Percentiles rank a stretch among this genome's conserved stretches.
Conservation (phyloP, 352 stramenopile species). For the Lagenidium sp. region DNA sequence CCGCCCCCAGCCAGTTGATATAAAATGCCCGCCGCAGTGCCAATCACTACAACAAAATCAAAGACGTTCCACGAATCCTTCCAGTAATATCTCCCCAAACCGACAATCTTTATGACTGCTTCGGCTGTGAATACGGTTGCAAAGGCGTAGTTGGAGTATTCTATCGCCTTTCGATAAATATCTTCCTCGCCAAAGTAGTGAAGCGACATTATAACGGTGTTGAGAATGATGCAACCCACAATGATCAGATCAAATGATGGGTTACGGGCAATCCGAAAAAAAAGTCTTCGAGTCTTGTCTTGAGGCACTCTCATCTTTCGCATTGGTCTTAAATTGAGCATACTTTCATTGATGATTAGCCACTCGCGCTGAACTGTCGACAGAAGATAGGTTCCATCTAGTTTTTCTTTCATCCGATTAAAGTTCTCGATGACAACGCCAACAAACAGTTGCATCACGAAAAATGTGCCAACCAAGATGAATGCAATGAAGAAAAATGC, state of each 20-base stretch:
- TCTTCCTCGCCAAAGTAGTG: conserved; percentile 76
- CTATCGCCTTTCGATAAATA: conserved; percentile 39
- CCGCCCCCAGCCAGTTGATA: conserved; percentile 24
- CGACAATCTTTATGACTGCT: conserved; percentile 68
- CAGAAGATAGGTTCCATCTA: conserved; percentile 55
- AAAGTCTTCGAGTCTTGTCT: conserved; percentile 21
- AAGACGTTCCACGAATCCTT: conserved; percentile 78
- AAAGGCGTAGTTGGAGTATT: conserved; percentile 75
- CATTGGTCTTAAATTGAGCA: conserved; percentile 27
- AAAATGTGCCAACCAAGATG: conserved; percentile 84
- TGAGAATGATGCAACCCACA: conserved; percentile 80
- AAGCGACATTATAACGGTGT: conserved; percentile 79
- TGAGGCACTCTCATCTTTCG: conserved; percentile 37
- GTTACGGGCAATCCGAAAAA: conserved; percentile 27
- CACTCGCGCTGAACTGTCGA: conserved; percentile 68
- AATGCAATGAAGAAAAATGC: conserved; percentile 85
- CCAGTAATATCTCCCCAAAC: conserved; percentile 68
- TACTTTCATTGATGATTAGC: conserved; percentile 49
- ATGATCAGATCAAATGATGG: conserved; percentile 64
- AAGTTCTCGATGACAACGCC: conserved; percentile 91
- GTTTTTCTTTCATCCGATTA: conserved; percentile 60
- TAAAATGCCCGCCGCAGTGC: conserved; percentile 35
- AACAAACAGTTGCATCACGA: conserved; percentile 90
- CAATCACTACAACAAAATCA: conserved; percentile 56
- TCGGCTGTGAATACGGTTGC: conserved; percentile 78